Conservation (phyloP, 768 basidiomycete genomes). For the Suillus tomentosus region DNA sequence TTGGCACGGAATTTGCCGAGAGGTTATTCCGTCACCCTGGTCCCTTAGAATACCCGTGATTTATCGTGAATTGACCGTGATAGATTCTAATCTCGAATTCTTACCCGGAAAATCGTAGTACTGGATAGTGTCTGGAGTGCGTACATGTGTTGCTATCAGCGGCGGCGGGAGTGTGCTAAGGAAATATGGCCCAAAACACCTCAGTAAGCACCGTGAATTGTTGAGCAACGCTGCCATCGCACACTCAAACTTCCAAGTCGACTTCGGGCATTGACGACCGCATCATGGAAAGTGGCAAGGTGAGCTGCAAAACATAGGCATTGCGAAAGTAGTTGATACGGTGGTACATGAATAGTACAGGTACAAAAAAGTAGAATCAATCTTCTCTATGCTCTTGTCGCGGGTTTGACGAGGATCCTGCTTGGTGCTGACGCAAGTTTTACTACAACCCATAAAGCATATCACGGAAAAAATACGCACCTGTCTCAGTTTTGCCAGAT, state of each 20-base stretch:
- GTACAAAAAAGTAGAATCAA: not conserved
- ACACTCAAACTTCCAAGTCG: not conserved
- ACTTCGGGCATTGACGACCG: not conserved
- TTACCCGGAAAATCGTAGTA: not conserved
- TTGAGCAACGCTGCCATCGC: not conserved
- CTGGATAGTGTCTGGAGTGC: not conserved
- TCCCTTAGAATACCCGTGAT: too few species aligned
- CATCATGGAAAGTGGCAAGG: not conserved
- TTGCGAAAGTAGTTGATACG: not conserved
- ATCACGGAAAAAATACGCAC: conserved; percentile 38
- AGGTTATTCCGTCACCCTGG: not conserved
- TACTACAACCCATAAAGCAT: not conserved
- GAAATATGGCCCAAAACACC: not conserved
- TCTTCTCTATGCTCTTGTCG: conserved; percentile 28
- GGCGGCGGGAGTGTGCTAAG: not conserved
- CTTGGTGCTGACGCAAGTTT: conserved; percentile 25
- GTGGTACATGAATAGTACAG: conserved; percentile 3
- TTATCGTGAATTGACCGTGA: too few species aligned
- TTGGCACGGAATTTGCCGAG: conserved; percentile 1
- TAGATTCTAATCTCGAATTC: not conserved
- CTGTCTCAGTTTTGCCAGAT: conserved; percentile 87
- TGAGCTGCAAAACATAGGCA: not conserved
- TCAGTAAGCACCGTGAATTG: not conserved
- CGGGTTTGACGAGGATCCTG: conserved; percentile 29
- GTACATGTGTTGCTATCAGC: not conserved